Evolutionary conservation across 2,329 filamentous ascomycete genomes (phyloP), one percentile per base, ranked within the genome.

Genomic region (Atkinsonella hypoxylon): DNA sequence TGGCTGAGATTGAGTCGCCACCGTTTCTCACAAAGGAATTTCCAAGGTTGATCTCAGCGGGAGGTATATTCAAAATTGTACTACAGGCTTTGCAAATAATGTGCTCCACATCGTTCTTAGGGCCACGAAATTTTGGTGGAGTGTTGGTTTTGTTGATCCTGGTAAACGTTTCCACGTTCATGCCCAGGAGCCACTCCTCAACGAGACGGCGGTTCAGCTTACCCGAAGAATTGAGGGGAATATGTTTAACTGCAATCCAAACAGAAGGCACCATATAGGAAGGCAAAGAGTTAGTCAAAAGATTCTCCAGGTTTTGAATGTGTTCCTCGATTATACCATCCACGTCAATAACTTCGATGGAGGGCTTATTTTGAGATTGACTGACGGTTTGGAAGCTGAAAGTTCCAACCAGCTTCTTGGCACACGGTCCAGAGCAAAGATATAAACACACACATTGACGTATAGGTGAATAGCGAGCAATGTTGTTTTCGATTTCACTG

Each of bases 1-100:
- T 74, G 2, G 71, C 70, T 2, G 59, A 58, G 34, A 74, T 71
- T 9, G 70, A 73, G 46, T 74, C 70, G 2, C 71, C 71, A 2
- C 71, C 71, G 0, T 72, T 57, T 4, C 57, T 55, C 15, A 71
- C 61, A 47, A 74, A 72, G 44, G 63, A 62, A 36, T 62, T 58
- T 13, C 64, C 60, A 0, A 60, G 48, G 0, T 61, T 57, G 22
- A 68, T 57, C 2, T 64, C 55, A 0, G 59, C 58, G 0, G 60
- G 52, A 0, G 62, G 51, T 3, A 71, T 53, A 46, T 69, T 66
- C 8, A 76, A 62, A 0, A 73, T 62, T 17, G 65, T 59, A 1
- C 67, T 63, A 66, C 70, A 75, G n/a, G 73, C 51, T 9, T 51
- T 39, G 11, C 48, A 45, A 2, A 55, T 39, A 6, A 53, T 47